Evolutionary conservation across 768 basidiomycete species (phyloP).

Genomic region (Vishniacozyma victoriae): DNA sequence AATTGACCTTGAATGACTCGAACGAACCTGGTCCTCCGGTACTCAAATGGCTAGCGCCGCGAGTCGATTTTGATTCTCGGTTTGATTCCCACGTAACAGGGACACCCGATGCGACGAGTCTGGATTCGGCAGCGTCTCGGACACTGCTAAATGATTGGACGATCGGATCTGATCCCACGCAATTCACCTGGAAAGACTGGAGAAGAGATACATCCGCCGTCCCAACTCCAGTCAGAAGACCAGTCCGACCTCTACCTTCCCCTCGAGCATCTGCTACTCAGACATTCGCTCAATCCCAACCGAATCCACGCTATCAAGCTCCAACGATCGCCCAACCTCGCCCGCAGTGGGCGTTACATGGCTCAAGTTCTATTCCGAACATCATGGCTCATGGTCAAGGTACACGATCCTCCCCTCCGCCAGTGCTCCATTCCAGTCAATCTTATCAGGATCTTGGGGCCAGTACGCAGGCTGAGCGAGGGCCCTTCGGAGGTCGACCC

Average conservation of each 20-base stretch:
- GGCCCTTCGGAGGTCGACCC: constrained; percentile 25
- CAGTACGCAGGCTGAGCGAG: constrained; percentile 31
- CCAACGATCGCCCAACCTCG: no score
- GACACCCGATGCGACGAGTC: neutral
- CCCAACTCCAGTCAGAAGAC: neutral
- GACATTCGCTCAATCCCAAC: no score
- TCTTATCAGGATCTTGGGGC: neutral
- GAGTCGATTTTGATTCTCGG: neutral
- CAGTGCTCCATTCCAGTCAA: neutral
- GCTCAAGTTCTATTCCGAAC: no score
- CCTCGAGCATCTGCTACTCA: no score
- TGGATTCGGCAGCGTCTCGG: neutral
- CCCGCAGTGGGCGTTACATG: no score
- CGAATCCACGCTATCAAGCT: no score
- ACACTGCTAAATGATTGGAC: neutral
- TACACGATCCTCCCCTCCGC: constrained; percentile 1
- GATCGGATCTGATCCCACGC: neutral
- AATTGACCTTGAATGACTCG: constrained; percentile 11
- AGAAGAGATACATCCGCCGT: neutral
- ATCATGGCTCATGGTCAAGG: no score
- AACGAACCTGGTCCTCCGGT: constrained; percentile 9
- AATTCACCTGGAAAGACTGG: neutral
- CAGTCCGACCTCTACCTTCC: constrained; percentile 13
- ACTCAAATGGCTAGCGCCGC: constrained; percentile 4
- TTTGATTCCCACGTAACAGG: no score